phyloP scores from a whole-genome alignment of 495 filamentous ascomycete genomes.

The Zalerion maritima region DNA sequence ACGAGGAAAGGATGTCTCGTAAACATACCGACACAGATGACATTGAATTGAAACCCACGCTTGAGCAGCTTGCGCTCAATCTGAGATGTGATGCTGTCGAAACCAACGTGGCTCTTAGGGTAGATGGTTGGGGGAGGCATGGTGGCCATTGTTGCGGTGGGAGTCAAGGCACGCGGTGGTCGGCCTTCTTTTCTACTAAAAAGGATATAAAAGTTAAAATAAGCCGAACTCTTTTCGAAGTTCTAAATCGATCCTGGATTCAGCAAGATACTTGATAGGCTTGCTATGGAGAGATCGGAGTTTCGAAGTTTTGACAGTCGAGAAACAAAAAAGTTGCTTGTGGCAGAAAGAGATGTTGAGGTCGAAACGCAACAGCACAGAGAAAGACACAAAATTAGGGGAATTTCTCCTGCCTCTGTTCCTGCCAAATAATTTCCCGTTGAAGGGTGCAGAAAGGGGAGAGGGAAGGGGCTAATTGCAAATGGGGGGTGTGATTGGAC shows the following conservation, averaged over 20 bases:
- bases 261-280: too few species aligned
- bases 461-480: constrained; percentile 1
- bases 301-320: too few species aligned
- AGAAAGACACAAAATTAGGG: too few species aligned
- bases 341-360: too few species aligned
- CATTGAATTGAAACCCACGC: constrained; percentile 99
- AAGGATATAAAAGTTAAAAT: too few species aligned
- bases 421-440: constrained; percentile 35
- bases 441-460: constrained; percentile 8
- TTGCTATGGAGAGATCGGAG: too few species aligned
- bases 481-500: neutral
- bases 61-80: constrained; percentile 99
- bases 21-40: constrained; percentile 95
- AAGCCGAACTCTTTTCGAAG: too few species aligned
- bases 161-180: constrained; percentile 11
- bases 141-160: constrained; percentile 27
- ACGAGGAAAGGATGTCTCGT: constrained; percentile 1
- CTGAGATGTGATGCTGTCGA: constrained; percentile 96
- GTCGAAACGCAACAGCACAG: too few species aligned
- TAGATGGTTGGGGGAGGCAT: constrained; percentile 44
- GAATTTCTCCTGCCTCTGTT: constrained; percentile 20
- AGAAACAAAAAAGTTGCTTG: too few species aligned
- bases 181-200: constrained; percentile 25
- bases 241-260: too few species aligned
- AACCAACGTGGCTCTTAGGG: constrained; percentile 94